Conservation (phyloP, 140 eudicot species). For the Oenanthe javanica region DNA sequence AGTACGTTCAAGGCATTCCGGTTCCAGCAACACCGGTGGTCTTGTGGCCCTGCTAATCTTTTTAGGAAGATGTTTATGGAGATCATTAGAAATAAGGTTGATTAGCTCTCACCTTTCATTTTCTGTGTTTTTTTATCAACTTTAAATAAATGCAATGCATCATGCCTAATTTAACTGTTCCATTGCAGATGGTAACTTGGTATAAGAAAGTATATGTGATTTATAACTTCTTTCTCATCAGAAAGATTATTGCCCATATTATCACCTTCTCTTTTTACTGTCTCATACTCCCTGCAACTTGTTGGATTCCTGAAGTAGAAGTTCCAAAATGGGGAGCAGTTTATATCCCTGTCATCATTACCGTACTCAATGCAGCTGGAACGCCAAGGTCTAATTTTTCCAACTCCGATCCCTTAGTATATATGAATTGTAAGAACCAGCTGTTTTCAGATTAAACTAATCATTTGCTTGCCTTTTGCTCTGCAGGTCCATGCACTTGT, state of each 20-base stretch:
- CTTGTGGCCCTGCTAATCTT: slow-evolving; percentile 84
- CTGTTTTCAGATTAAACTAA: background rate
- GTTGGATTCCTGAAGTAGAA: slow-evolving; percentile 55
- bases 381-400: slow-evolving; percentile 41
- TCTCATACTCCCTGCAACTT: slow-evolving; percentile 48
- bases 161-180: background rate
- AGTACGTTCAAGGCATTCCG: slow-evolving; percentile 71
- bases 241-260: slow-evolving; percentile 58
- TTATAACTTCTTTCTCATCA: slow-evolving; percentile 58
- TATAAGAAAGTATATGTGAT: slow-evolving; percentile 61
- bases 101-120: background rate
- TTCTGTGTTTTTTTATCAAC: too few relatives aligned
- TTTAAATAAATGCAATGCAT: background rate
- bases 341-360: slow-evolving; percentile 45
- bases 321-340: slow-evolving; percentile 63
- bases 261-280: slow-evolving; percentile 57
- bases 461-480: background rate
- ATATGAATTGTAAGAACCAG: background rate
- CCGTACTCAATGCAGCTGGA: slow-evolving; percentile 54
- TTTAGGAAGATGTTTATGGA: slow-evolving; percentile 57
- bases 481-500: slow-evolving; percentile 52
- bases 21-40: slow-evolving; percentile 76
- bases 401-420: background rate
- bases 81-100: slow-evolving; percentile 53
- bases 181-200: slow-evolving; percentile 41